Evolutionary conservation across 345 rosid genomes (phyloP), one percentile per base, ranked within the genome.

Genomic region (Mercurialis annua): DNA sequence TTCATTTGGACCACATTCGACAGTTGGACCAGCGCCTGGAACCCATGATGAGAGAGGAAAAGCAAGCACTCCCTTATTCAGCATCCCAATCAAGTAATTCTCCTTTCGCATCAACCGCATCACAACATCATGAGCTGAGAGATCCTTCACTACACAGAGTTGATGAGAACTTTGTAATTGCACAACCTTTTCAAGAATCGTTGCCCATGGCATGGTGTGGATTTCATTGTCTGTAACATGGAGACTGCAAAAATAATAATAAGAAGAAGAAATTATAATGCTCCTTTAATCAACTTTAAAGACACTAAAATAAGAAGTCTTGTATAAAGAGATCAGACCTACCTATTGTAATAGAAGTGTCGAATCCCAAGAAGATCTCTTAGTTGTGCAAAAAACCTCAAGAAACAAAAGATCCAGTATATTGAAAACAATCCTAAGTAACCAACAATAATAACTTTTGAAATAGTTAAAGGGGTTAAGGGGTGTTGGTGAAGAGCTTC

Each of bases 51-150:
- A 81, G 53, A 95, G 79, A 64, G 92, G 96, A 75, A 95, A 95
- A 58, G 97, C 90, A 79, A 95, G 90, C 62, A 95, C 79, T 59
- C 97, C 98, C 83, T 92, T 92, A 73, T 95, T 95, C 69, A 95
- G 86, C 94, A 95, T 90, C 77, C 96, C 98, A 78, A 95, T 92
- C 81, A 95, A 82, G 84, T 92, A 95, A 68, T 95, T 95, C 75
- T 95, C 99, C 80, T 95, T 95, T 70, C 98, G 83, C 99, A 95
- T 90, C 81, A 95, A 77, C 61, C 99, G 88, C 99, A 92, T 87
- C 46, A 95, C 80, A 34, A 95, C 73, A 65, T 92, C 99, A 79
- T 95, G 98, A 73, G 97, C 94, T 65, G 97, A 90, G 63, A 95
- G 97, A 80, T 95, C 95, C 83, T 92, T 92, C 46, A 92, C 97